Conservation (phyloP, 1,284 basidiomycete species). For the Pseudozyma hubeiensis region DNA sequence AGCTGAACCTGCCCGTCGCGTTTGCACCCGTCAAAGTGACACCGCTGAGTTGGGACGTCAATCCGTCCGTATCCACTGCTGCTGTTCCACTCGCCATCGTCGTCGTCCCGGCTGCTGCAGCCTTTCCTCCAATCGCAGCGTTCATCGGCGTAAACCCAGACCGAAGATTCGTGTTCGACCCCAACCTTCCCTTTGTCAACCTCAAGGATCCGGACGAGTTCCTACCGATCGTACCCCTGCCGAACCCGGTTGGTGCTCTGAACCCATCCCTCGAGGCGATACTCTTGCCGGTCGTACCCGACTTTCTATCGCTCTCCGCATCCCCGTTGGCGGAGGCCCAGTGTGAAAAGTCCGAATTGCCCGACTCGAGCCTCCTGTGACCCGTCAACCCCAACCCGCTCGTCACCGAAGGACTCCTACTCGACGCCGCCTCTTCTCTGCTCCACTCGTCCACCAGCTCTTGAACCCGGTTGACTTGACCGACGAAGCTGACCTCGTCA, state of each 20-base stretch:
- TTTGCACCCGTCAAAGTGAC: conserved; percentile 24
- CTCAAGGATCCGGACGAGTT: conserved; percentile 37
- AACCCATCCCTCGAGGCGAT: conserved; percentile 30
- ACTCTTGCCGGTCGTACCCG: conserved; percentile 19
- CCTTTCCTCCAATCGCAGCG: background rate
- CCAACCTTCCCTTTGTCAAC: conserved; percentile 34
- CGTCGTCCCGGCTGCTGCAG: background rate
- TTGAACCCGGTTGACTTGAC: conserved; percentile 28
- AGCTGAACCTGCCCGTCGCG: conserved; percentile 23
- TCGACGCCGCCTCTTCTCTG: background rate
- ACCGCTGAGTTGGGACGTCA: conserved; percentile 28
- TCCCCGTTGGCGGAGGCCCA: conserved; percentile 8
- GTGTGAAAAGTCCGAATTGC: conserved; percentile 16
- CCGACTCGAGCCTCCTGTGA: conserved; percentile 21
- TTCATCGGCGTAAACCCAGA: conserved; percentile 15
- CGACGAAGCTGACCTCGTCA: conserved; percentile 69
- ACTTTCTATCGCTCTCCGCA: conserved; percentile 13
- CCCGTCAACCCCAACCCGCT: conserved; percentile 12
- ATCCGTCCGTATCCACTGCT: conserved; percentile 12
- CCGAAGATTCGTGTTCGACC: conserved; percentile 26
- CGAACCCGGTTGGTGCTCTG: conserved; percentile 9
- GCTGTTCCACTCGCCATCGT: background rate
- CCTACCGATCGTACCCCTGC: conserved; percentile 24
- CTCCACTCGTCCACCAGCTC: conserved; percentile 33
- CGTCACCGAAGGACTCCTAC: conserved; percentile 10